phyloP scores from a whole-genome alignment of 176 grass and related monocot genomes.

The Elaeis guineensis region DNA sequence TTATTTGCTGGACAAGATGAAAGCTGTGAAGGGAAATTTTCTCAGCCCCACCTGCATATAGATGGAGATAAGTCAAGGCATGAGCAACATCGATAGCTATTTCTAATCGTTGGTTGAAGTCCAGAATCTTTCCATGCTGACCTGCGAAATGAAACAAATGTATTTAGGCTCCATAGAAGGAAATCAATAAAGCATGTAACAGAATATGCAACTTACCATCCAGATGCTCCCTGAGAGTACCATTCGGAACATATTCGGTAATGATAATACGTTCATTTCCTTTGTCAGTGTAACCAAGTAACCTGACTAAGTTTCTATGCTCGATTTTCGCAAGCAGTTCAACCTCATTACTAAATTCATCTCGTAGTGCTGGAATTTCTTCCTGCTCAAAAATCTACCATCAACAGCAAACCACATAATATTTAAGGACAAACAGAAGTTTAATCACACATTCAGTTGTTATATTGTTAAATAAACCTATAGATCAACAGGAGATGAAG shows the following conservation, averaged over 20 bases:
- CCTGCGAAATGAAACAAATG: slow-evolving; percentile 40
- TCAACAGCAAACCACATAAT: not conserved
- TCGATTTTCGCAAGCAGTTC: slow-evolving; percentile 96
- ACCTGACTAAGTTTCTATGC: slow-evolving; percentile 91
- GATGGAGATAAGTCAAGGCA: slow-evolving; percentile 93
- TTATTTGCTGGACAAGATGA: too few species aligned
- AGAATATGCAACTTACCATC: slow-evolving; percentile 57
- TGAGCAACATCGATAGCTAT: slow-evolving; percentile 98
- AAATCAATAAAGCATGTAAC: slow-evolving; percentile 4
- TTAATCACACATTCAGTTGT: not conserved
- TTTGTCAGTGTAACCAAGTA: slow-evolving; percentile 80
- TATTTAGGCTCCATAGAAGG: slow-evolving; percentile 1
- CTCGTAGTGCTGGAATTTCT: slow-evolving; percentile 60
- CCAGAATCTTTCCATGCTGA: slow-evolving; percentile 63
- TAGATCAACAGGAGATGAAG: too few species aligned
- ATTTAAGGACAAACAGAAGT: slow-evolving; percentile 14
- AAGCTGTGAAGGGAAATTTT: too few species aligned
- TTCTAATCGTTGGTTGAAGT: slow-evolving; percentile 92
- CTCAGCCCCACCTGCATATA: slow-evolving; percentile 65
- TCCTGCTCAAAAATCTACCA: slow-evolving; percentile 41
- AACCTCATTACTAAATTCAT: slow-evolving; percentile 94
- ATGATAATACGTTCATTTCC: slow-evolving; percentile 96
- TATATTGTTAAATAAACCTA: not conserved
- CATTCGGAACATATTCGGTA: slow-evolving; percentile 92
- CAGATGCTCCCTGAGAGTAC: slow-evolving; percentile 88